phyloP scores from a whole-genome alignment of 78 protist species.

The Dictyostelium firmibasis region DNA sequence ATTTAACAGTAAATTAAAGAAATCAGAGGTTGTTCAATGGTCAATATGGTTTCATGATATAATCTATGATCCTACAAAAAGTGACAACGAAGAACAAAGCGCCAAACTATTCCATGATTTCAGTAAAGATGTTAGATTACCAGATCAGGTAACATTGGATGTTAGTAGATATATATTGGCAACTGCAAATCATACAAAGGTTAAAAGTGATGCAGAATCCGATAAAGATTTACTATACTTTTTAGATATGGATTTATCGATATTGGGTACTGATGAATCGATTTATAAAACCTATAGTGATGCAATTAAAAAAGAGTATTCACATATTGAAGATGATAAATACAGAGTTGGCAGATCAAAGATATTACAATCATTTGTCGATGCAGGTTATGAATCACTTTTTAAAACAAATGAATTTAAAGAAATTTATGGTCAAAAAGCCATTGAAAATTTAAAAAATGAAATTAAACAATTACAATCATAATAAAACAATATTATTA shows the following conservation, averaged over 20 bases:
- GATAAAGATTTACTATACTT: slow-evolving; percentile 47
- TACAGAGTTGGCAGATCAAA: slow-evolving; percentile 38
- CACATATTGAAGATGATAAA: slow-evolving; percentile 15
- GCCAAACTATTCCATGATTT: neutral
- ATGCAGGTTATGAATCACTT: neutral
- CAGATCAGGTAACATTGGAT: neutral
- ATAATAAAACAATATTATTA: too few relatives aligned
- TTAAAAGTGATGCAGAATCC: neutral
- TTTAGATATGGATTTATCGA: slow-evolving; percentile 61
- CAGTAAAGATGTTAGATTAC: neutral
- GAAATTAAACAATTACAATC: slow-evolving; percentile 8
- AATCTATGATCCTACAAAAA: slow-evolving; percentile 39
- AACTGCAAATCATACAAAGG: slow-evolving; percentile 39
- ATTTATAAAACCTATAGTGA: slow-evolving; percentile 1
- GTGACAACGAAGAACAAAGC: slow-evolving; percentile 53
- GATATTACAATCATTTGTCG: slow-evolving; percentile 22
- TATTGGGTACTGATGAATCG: slow-evolving; percentile 18
- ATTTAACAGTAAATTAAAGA: neutral
- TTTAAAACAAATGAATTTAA: slow-evolving; percentile 52
- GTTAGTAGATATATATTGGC: slow-evolving; percentile 8
- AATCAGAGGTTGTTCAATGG: neutral
- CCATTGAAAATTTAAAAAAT: slow-evolving; percentile 28
- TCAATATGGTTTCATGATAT: slow-evolving; percentile 76
- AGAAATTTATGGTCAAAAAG: neutral
- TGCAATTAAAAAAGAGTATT: slow-evolving; percentile 42